These are phyloP conservation scores for Dactylellina drechsleri DNA, from an alignment of 2,329 filamentous ascomycete genomes.

Conservation along the genomic window DNA sequence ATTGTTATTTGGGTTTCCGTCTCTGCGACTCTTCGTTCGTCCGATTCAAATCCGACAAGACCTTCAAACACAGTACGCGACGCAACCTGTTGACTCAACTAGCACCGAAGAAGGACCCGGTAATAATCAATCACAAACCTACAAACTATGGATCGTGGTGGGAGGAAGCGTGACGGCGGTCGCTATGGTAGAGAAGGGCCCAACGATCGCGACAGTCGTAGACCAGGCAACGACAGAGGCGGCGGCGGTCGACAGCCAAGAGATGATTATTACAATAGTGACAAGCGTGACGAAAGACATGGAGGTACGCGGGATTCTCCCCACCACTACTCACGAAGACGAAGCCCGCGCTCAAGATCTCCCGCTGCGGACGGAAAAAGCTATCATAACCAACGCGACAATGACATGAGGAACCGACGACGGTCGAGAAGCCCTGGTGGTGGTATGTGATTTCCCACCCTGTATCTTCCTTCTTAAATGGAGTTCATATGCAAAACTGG, in stretches of 20 bases:
- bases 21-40: not conserved
- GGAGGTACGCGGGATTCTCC: slow-evolving; percentile 51
- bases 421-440: slow-evolving; percentile 45
- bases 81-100: not conserved
- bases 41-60: not conserved
- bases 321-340: slow-evolving; percentile 49
- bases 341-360: slow-evolving; percentile 53
- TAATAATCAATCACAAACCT: not conserved
- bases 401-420: slow-evolving; percentile 31
- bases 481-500: not conserved
- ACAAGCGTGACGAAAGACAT: slow-evolving; percentile 40
- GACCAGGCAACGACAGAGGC: slow-evolving; percentile 4
- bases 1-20: not conserved
- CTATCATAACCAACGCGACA: slow-evolving; percentile 36
- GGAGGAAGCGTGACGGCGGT: slow-evolving; percentile 39
- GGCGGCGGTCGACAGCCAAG: slow-evolving; percentile 16
- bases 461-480: not conserved
- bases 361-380: slow-evolving; percentile 38
- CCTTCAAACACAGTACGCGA: not conserved
- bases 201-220: slow-evolving; percentile 13
- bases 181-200: slow-evolving; percentile 21
- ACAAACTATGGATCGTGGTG: slow-evolving; percentile 35
- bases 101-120: too few relatives aligned
- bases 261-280: slow-evolving; percentile 44
- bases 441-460: slow-evolving; percentile 1